Evolutionary conservation across 2,329 filamentous ascomycete genomes (phyloP).

Genomic region (Beauveria sp.): DNA sequence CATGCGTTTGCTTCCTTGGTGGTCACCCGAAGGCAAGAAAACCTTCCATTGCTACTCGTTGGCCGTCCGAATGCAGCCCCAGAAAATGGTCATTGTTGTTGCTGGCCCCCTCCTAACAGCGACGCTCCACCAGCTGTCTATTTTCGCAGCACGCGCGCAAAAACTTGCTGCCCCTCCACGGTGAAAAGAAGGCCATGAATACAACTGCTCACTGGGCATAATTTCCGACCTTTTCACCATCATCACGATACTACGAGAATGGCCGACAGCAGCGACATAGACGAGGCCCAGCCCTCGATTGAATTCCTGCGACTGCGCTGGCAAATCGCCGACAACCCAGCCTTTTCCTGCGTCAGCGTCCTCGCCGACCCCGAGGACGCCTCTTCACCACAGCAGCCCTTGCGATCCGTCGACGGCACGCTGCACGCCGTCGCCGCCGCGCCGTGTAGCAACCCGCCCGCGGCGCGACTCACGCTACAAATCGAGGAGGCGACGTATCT

Average conservation of each 20-base stretch:
- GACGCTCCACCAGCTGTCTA: not conserved
- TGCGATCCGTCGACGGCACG: not conserved
- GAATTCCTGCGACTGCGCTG: slow-evolving; percentile 5
- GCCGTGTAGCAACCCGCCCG: not conserved
- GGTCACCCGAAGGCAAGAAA: too few relatives aligned
- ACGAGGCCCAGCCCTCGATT: not conserved
- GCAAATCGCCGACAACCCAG: slow-evolving; percentile 3
- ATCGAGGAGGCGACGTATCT: slow-evolving; percentile 1
- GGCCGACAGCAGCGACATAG: not conserved
- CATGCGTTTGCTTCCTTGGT: too few relatives aligned
- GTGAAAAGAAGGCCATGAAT: not conserved
- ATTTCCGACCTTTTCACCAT: not conserved
- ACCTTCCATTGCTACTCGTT: too few relatives aligned
- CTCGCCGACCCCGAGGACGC: slow-evolving; percentile 1
- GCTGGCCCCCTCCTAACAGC: not conserved
- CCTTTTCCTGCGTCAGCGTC: not conserved
- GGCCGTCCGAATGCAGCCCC: too few relatives aligned
- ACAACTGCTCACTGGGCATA: not conserved
- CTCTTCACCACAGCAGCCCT: not conserved
- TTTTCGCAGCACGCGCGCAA: not conserved
- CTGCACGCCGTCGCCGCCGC: not conserved
- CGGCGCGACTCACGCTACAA: not conserved
- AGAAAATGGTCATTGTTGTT: not conserved
- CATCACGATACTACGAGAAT: not conserved
- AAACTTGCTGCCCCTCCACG: not conserved